Base-by-base conservation (phyloP, 2,329 filamentous ascomycete genomes). In the Apiospora phragmitis region DNA sequence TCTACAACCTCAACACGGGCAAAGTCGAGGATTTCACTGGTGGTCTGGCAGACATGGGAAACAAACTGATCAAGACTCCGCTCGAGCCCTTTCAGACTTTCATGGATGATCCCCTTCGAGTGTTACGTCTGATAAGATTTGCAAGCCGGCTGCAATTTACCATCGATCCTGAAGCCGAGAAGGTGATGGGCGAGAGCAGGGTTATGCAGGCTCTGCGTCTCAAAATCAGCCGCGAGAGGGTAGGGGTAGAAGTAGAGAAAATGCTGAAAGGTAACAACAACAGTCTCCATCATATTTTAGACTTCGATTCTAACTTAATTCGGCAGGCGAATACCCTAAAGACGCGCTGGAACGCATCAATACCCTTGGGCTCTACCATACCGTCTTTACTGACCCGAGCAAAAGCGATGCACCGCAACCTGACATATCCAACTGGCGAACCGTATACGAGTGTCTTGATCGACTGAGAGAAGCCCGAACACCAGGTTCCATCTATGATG, bases 151-250 rank as follows among this genome's bases (percentile, higher is more conserved):
- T 98, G 9, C 86, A 88, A 65, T 99, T 97, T 79, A 84, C 81
- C 12, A 97, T 99, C 73, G 93, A 97, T 73, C 79, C 85, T 0
- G 85, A 87, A 41, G 91, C 92, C 0, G 89, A 92, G 77, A 78
- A 84, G 55, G 91, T 89, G 32, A 99, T 99, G 95, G 87, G 87
- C 16, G 87, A 97, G 74, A 79, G 83, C n/a, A 86, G 88, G n/a
- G 96, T 99, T 67, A 88, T 95, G 71, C 85, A 91, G 14, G 93
- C 94, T 4, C 84, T 99, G n/a, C 90, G 88, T 67, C 81, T 92
- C 41, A 99, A 99, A 80, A 98, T 99, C 75, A 98, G 93, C 77
- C 90, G 94, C 69, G 96, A 99, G 81, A 88, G 96, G 70, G 91
- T 99, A 1, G 94, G 94, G 0, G 88, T 92, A 4, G 96, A 99